A percentile compares a stretch with the other conserved stretches of the same genome.
These are phyloP conservation scores for Cenchrus purpureus DNA, from an alignment of 176 grass and related monocot species.

Conservation along the genomic window DNA sequence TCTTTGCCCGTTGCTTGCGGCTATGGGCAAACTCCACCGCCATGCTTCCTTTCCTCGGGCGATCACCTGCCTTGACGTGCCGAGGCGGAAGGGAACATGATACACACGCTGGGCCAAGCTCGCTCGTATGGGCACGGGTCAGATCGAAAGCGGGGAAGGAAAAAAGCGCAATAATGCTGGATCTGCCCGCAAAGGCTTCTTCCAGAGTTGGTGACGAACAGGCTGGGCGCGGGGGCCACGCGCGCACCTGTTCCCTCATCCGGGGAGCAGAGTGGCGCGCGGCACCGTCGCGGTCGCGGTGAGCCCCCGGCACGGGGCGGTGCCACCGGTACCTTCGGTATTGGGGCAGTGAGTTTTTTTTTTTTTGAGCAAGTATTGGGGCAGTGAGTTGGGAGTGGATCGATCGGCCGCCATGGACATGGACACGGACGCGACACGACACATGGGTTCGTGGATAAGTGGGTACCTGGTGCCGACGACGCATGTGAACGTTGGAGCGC, in stretches of 20 bases:
- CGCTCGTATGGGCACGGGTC: conserved; percentile 21
- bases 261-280: neutral
- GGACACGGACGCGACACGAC: no score
- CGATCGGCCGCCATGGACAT: no score
- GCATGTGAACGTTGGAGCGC: neutral
- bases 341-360: no score
- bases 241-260: conserved; percentile 21
- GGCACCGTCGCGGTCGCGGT: neutral
- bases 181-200: conserved; percentile 51
- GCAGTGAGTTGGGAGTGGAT: no score
- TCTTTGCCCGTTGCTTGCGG: conserved; percentile 24
- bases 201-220: conserved; percentile 48
- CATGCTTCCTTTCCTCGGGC: neutral
- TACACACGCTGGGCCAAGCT: neutral
- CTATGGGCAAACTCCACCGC: neutral
- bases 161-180: conserved; percentile 32
- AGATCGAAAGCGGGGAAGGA: conserved; percentile 30
- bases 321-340: neutral
- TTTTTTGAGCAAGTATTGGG: no score
- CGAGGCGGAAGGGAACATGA: conserved; percentile 35
- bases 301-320: neutral
- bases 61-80: conserved; percentile 43
- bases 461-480: neutral
- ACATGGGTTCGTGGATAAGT: no score
- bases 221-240: conserved; percentile 39